Conservation (phyloP, 2,329 filamentous ascomycete genomes). For the Diaporthe velutina region DNA sequence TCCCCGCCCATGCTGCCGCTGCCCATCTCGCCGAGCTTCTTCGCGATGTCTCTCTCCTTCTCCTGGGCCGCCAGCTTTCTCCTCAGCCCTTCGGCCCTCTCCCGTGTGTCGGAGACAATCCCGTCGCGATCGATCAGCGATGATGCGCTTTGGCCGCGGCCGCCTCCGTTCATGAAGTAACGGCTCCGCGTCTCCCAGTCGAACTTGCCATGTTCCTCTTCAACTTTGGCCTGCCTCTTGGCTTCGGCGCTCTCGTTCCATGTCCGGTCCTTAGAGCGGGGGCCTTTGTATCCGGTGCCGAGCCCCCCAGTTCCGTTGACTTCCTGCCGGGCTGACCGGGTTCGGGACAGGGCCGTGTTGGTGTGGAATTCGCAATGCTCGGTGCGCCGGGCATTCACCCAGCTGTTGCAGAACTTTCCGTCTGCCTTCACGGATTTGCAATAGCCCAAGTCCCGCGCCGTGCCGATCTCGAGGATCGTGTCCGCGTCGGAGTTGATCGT, state of each 20-base stretch:
- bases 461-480: constrained; percentile 89
- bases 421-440: constrained; percentile 90
- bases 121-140: constrained; percentile 74
- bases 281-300: constrained; percentile 45
- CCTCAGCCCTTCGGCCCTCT: constrained; percentile 75
- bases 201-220: constrained; percentile 56
- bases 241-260: constrained; percentile 46
- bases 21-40: constrained; percentile 74
- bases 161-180: constrained; percentile 63
- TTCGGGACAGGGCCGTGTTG: constrained; percentile 82
- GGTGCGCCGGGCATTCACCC: constrained; percentile 90
- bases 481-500: constrained; percentile 89
- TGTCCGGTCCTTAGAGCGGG: constrained; percentile 42
- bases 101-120: constrained; percentile 63
- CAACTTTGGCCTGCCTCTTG: constrained; percentile 45
- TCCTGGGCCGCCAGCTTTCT: constrained; percentile 75
- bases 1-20: constrained; percentile 74
- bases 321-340: constrained; percentile 76
- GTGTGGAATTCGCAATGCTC: constrained; percentile 95
- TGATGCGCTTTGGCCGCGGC: constrained; percentile 63
- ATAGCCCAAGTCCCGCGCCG: constrained; percentile 85
- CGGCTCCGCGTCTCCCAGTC: constrained; percentile 70
- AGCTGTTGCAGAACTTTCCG: constrained; percentile 82
- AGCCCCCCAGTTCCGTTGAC: constrained; percentile 72
- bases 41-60: constrained; percentile 79